phyloP scores from a whole-genome alignment of 148 eudicot genomes.

The Salicornia ramosissima region DNA sequence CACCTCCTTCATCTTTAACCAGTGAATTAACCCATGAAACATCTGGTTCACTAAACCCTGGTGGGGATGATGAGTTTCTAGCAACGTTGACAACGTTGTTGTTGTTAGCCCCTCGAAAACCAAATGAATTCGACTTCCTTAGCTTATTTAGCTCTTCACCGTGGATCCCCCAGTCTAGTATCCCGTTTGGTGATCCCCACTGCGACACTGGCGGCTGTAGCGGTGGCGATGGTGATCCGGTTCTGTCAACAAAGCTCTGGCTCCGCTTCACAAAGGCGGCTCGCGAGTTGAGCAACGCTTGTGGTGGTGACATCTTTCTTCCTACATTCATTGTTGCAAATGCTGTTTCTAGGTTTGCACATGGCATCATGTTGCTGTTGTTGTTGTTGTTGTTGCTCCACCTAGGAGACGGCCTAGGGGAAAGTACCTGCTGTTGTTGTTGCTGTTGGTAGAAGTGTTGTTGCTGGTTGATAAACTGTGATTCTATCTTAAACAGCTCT shows the following conservation, averaged over 20 bases:
- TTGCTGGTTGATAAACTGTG: conserved; percentile 35
- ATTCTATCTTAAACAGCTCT: conserved; percentile 49
- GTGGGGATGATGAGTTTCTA: conserved; percentile 13
- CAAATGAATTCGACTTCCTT: conserved; percentile 81
- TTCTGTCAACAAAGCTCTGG: conserved; percentile 78
- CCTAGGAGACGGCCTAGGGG: conserved; percentile 28
- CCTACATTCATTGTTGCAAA: conserved; percentile 16
- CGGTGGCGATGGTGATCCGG: too few species aligned
- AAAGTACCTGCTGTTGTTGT: conserved; percentile 24
- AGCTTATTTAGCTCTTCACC: conserved; percentile 65
- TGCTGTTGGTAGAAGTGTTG: conserved; percentile 37
- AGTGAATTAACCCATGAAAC: conserved; percentile 87
- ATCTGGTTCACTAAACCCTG: conserved; percentile 58
- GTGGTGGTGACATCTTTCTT: conserved; percentile 31
- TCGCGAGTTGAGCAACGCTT: conserved; percentile 49
- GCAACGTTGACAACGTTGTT: not conserved
- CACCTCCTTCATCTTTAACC: conserved; percentile 63
- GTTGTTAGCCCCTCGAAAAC: conserved; percentile 25
- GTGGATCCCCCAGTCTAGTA: conserved; percentile 67
- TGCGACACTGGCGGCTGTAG: conserved; percentile 30
- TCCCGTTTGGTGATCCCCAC: conserved; percentile 76
- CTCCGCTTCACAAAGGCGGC: conserved; percentile 63
- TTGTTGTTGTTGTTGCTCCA: conserved; percentile 29
- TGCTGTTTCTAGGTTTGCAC: conserved; percentile 20
- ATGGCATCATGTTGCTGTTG: conserved; percentile 21